Conservation (phyloP, 129 eudicot species). For the carrot (Daucus carota) region DNA sequence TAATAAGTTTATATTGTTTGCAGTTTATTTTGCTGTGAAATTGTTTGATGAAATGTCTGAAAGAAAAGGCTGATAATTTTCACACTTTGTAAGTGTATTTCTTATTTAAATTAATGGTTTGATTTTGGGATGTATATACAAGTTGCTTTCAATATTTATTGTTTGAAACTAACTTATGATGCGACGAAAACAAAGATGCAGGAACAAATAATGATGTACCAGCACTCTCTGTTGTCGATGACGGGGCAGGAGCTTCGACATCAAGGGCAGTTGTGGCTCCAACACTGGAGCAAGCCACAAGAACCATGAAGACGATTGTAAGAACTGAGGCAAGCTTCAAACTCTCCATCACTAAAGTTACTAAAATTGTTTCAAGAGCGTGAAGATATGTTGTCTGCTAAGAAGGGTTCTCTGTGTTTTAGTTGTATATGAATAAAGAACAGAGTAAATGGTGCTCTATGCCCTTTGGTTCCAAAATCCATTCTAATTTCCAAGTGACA, state of each 20-base stretch:
- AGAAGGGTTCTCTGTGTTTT: not conserved
- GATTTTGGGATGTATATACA: no score
- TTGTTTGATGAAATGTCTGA: no score
- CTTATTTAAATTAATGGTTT: no score
- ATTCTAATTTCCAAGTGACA: no score
- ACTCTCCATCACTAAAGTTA: constrained; percentile 20
- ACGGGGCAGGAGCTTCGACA: constrained; percentile 36
- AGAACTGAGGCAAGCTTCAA: constrained; percentile 23
- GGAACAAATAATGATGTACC: constrained; percentile 28
- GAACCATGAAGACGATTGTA: constrained; percentile 20
- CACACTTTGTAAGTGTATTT: no score
- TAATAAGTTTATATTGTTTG: no score
- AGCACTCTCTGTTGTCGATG: constrained; percentile 38
- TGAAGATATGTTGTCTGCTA: not conserved
- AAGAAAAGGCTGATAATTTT: no score
- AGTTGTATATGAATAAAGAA: not conserved
- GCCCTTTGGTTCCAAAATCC: not conserved
- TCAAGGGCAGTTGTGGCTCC: constrained; percentile 25
- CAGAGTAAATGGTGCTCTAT: not conserved
- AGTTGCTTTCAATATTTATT: no score
- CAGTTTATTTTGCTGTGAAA: no score
- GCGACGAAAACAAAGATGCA: no score
- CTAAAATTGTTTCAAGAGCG: not conserved
- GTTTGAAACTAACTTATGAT: no score
- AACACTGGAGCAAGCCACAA: constrained; percentile 15